Percentiles rank a stretch among this genome's conserved stretches.
Conservation (phyloP, 176 grass and related monocot genomes). For the Eragrostis curvula region DNA sequence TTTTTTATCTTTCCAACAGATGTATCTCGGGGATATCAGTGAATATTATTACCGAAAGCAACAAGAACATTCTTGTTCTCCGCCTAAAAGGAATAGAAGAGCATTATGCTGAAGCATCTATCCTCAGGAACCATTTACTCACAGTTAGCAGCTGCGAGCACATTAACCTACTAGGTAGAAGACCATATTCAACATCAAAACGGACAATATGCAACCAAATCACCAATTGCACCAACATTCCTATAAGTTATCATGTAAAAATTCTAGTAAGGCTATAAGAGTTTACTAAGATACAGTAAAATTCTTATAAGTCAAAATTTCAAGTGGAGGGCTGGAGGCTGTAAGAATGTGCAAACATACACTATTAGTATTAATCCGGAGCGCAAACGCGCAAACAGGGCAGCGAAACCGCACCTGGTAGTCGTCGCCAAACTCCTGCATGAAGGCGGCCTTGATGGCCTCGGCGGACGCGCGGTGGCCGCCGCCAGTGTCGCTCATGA, state of each 20-base stretch:
- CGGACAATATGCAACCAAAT: slow-evolving; percentile 11
- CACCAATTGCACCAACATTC: slow-evolving; percentile 8
- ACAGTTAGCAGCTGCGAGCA: not conserved
- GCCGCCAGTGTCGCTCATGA: slow-evolving; percentile 98
- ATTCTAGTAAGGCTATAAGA: not conserved
- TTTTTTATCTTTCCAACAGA: not conserved
- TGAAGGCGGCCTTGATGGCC: slow-evolving; percentile 89
- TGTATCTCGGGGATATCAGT: not conserved
- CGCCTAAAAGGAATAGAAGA: not conserved
- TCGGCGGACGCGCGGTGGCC: slow-evolving; percentile 92
- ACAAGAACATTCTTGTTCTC: not conserved
- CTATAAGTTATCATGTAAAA: not conserved
- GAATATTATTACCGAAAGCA: not conserved
- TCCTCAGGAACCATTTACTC: not conserved
- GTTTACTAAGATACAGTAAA: not conserved
- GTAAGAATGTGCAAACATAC: not conserved
- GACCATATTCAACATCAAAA: slow-evolving; percentile 11
- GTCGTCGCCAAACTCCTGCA: slow-evolving; percentile 79
- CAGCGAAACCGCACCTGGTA: slow-evolving; percentile 55
- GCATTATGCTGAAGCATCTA: slow-evolving; percentile 27
- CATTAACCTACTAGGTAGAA: slow-evolving; percentile 2
- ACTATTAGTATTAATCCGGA: not conserved
- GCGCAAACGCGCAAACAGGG: not conserved
- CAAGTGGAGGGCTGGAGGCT: not conserved
- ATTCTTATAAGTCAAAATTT: not conserved